A percentile compares a stretch with the other conserved stretches of the same genome.
These are phyloP conservation scores for Tarenaya hassleriana DNA, from an alignment of 345 rosid species.

Conservation along the genomic window DNA sequence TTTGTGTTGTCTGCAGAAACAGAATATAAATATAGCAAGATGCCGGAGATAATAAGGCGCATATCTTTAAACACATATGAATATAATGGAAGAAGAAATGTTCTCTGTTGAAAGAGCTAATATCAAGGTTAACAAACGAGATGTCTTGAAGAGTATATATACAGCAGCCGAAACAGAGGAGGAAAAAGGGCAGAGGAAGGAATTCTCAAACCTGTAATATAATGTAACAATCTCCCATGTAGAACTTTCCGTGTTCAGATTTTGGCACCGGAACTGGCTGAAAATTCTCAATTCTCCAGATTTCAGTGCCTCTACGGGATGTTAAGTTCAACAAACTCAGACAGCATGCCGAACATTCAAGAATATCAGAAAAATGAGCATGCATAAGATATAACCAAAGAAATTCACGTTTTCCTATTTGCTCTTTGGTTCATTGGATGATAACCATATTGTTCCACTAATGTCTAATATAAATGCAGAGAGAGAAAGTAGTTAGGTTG, in stretches of 20 bases:
- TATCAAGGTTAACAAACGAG: constrained; percentile 6
- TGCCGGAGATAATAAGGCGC: constrained; percentile 10
- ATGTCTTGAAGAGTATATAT: background rate
- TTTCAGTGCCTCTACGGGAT: constrained; percentile 75
- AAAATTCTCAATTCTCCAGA: constrained; percentile 97
- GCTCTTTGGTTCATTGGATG: background rate
- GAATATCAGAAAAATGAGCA: constrained; percentile 6
- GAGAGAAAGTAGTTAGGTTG: background rate
- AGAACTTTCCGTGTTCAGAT: constrained; percentile 91
- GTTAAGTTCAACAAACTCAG: constrained; percentile 50
- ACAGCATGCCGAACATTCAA: constrained; percentile 18
- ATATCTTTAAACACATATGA: constrained; percentile 15
- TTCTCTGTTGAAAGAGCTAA: constrained; percentile 13
- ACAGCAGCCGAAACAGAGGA: no score
- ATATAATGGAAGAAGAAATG: constrained; percentile 17
- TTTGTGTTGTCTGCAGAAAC: constrained; percentile 60
- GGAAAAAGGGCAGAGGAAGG: constrained; percentile 11
- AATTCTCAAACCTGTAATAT: constrained; percentile 62
- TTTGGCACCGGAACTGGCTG: constrained; percentile 79
- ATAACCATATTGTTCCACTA: background rate
- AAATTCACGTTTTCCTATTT: background rate
- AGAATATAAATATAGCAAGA: constrained; percentile 18
- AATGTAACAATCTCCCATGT: constrained; percentile 90
- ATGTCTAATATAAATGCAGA: constrained; percentile 7
- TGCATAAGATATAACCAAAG: constrained; percentile 1